Base-by-base conservation (phyloP, 2,329 filamentous ascomycete genomes). In the Ophiocordyceps unilateralis region DNA sequence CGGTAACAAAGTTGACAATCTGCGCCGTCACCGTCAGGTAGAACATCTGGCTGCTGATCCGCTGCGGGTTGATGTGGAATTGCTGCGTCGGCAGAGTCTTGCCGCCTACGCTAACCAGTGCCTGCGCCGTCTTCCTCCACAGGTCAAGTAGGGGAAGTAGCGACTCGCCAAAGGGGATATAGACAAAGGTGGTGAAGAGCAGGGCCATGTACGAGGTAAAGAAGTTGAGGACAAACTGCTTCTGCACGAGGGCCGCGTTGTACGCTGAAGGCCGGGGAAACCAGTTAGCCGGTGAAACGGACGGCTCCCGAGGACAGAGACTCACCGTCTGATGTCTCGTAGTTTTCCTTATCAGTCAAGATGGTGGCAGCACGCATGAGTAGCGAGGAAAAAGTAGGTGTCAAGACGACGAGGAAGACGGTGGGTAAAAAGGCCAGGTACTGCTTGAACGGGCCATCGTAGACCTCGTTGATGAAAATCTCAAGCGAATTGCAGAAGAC, bases 11-110 rank as follows among this genome's bases (percentile, higher is more conserved):
- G 56, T 83, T 91, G 52, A 98, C 81, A 32, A 95, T 74, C 56
- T 95, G 89, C 0, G 87, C 89, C 0, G 89, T 95, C 26, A 96
- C 84, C 0, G 89, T 93, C 48, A 93, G 91, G 64, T 93, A 96
- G 48, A 95, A 91, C 58, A 95, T 85, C 58, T 96, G 89, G 51
- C 87, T 83, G 52, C 81, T 83, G 30, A 96, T 76, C 15, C 91
- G 74, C 49, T 79, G 72, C 0, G 86, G 81, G 55, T 96, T 87
- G 61, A 95, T 83, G 42, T 78, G 69, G 58, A 95, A 98, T 21
- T 73, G 68, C 41, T 66, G 63, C 5, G 70, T 74, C 22, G 74
- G 68, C 23, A 85, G 62, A 43, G 84, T 73, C 55, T 86, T 80
- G 47, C 88, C 79, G 49, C 82, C 76, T 44, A 84, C 77, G 0